Evolutionary conservation across 768 basidiomycete species (phyloP), one percentile per base, ranked within the genome.

Genomic region (Leucocoprinus leucothites): DNA sequence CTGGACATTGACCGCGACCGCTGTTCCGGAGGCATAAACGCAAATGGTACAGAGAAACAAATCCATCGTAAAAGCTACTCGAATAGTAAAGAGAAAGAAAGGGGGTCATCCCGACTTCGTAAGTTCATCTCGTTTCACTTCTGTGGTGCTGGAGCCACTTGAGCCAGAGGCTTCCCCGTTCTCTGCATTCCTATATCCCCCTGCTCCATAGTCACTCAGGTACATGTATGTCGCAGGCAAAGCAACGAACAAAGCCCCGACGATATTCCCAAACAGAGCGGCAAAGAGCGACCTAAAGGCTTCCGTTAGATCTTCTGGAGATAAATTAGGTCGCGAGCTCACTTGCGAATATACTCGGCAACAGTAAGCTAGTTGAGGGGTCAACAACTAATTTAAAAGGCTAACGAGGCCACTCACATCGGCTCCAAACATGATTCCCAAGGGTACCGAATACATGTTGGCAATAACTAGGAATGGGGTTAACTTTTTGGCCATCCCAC

Each of bases 371-470:
- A 57, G 19, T 48, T 48, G 54, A 34, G 19, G 24, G 21, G 53
- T 56, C 28, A 40, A 4, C 21, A 63, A 49, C 57, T 40, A 50
- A n/a, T 34, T 16, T 43, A 13, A 26, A 18, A n/a, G 18, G n/a
- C 54, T 4, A 25, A 14, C 25, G 14, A 16, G 3, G 21, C 40
- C 42, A 69, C 83, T 61, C 65, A 87, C 86, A 48, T 81, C 68
- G 24, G 85, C 83, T 21, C 82, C 79, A 61, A 88, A 82, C 78
- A 89, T 82, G 31, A 89, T 87, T 8, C 85, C 77, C 35, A 89
- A 65, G 0, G 86, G 85, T 7, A 89, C 69, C 3, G 82, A 87
- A 65, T 84, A 89, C 87, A 89, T 89, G 64, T 89, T 89, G 18
- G 87, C 87, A 24, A 87, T 70, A 9, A 87, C 85, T 86, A 44